A percentile compares a stretch with the other conserved stretches of the same genome.
Evolutionary conservation across 2,329 filamentous ascomycete genomes (phyloP).

Genomic region (Capronia coronata): DNA sequence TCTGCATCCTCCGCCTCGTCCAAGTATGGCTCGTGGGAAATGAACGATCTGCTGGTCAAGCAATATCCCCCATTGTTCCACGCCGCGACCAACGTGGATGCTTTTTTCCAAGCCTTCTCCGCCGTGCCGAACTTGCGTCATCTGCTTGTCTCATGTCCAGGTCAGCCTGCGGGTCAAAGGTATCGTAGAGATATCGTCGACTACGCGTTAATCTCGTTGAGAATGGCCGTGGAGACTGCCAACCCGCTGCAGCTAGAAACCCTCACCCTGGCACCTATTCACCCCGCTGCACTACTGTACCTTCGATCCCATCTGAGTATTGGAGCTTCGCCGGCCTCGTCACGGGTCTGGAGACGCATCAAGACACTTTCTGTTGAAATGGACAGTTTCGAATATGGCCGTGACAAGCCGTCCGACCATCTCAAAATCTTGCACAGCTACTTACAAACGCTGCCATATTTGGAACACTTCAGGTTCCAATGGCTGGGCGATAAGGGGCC

Average conservation of each 20-base stretch:
- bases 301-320: slow-evolving; percentile 68
- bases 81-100: slow-evolving; percentile 77
- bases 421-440: slow-evolving; percentile 77
- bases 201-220: slow-evolving; percentile 79
- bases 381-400: slow-evolving; percentile 61
- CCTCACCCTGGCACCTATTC: slow-evolving; percentile 66
- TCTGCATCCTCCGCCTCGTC: slow-evolving; percentile 45
- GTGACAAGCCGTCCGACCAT: slow-evolving; percentile 59
- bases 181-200: slow-evolving; percentile 75
- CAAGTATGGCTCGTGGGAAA: slow-evolving; percentile 72
- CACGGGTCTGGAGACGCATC: slow-evolving; percentile 71
- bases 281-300: slow-evolving; percentile 69
- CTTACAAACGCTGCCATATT: slow-evolving; percentile 59
- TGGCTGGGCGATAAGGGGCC: slow-evolving; percentile 70
- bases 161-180: slow-evolving; percentile 60
- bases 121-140: slow-evolving; percentile 64
- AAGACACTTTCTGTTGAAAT: slow-evolving; percentile 65
- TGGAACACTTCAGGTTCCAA: slow-evolving; percentile 67
- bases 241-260: slow-evolving; percentile 60
- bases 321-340: slow-evolving; percentile 65
- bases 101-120: slow-evolving; percentile 69
- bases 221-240: slow-evolving; percentile 72
- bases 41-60: slow-evolving; percentile 73
- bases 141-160: slow-evolving; percentile 69
- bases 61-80: slow-evolving; percentile 88